These are phyloP conservation scores for Phytophthora boehmeriae DNA, from an alignment of 352 stramenopile genomes.

Conservation along the genomic window DNA sequence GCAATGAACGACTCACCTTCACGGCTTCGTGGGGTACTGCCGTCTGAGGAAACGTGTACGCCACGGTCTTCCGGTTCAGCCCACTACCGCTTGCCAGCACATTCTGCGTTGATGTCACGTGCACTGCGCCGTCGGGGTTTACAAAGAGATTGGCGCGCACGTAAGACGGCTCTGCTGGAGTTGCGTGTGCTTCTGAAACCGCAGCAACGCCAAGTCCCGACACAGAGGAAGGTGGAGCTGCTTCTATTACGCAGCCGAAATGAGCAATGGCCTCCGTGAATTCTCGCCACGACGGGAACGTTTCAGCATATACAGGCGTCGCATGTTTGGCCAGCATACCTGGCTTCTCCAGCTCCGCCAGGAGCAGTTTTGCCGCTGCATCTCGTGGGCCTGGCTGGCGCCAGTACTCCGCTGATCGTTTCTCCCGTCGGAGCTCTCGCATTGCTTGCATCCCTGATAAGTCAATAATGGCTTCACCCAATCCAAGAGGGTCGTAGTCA, in stretches of 20 bases:
- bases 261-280: slow-evolving; percentile 64
- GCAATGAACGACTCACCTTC: slow-evolving; percentile 28
- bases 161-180: slow-evolving; percentile 33
- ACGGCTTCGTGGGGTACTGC: slow-evolving; percentile 78
- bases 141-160: slow-evolving; percentile 85
- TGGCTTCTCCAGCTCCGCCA: slow-evolving; percentile 62
- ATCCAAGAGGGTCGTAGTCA: slow-evolving; percentile 77
- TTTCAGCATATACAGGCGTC: slow-evolving; percentile 41
- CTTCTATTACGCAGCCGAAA: slow-evolving; percentile 85
- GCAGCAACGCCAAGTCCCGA: neutral
- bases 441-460: slow-evolving; percentile 63
- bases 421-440: slow-evolving; percentile 65
- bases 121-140: slow-evolving; percentile 65
- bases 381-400: slow-evolving; percentile 68
- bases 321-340: slow-evolving; percentile 35
- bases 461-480: slow-evolving; percentile 71
- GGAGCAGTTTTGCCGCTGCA: slow-evolving; percentile 53
- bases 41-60: slow-evolving; percentile 81
- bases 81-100: slow-evolving; percentile 36
- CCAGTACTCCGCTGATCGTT: slow-evolving; percentile 70
- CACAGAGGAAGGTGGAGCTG: slow-evolving; percentile 40
- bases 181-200: slow-evolving; percentile 1
- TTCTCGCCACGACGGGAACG: slow-evolving; percentile 67
- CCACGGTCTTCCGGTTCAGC: slow-evolving; percentile 46
- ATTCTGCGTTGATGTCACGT: slow-evolving; percentile 77